Evolutionary conservation across 257 asterid species (phyloP).

Genomic region (Solanum etuberosum): DNA sequence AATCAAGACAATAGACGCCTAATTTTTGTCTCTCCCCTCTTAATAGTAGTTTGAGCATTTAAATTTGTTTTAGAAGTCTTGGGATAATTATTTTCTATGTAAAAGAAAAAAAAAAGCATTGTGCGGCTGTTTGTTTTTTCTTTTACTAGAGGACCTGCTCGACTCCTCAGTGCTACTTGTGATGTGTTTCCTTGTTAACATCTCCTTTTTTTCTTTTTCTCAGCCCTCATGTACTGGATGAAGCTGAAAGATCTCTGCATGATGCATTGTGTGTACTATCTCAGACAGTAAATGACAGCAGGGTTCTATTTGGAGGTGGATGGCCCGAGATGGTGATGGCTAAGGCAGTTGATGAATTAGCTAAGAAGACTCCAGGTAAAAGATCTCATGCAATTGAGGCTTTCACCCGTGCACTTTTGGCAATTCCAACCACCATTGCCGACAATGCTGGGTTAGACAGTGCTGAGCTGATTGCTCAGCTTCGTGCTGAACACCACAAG

Average conservation of each 20-base stretch:
- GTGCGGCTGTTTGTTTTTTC: background rate
- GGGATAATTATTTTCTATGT: too few relatives aligned
- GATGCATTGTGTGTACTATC: constrained; percentile 94
- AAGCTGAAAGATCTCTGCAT: constrained; percentile 94
- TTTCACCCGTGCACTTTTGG: constrained; percentile 74
- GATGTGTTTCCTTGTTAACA: background rate
- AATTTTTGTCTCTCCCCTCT: too few relatives aligned
- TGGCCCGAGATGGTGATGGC: constrained; percentile 99
- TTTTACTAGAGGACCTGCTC: background rate
- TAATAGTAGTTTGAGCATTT: too few relatives aligned
- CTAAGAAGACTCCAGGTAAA: constrained; percentile 87
- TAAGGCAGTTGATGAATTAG: constrained; percentile 89
- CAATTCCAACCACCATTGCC: constrained; percentile 89
- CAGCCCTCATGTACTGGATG: constrained; percentile 94
- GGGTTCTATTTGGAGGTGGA: constrained; percentile 91
- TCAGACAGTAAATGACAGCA: constrained; percentile 87
- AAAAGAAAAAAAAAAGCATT: background rate
- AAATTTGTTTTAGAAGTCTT: too few relatives aligned
- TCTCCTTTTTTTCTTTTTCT: background rate
- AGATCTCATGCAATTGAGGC: constrained; percentile 93
- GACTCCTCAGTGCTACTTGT: background rate
- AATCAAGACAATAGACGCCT: background rate
- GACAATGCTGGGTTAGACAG: constrained; percentile 98
- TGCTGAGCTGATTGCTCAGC: constrained; percentile 86
- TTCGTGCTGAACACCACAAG: constrained; percentile 92